A percentile compares a stretch with the other conserved stretches of the same genome.
These are phyloP conservation scores for Pythium inflatum DNA, from an alignment of 352 stramenopile species.

Conservation along the genomic window DNA sequence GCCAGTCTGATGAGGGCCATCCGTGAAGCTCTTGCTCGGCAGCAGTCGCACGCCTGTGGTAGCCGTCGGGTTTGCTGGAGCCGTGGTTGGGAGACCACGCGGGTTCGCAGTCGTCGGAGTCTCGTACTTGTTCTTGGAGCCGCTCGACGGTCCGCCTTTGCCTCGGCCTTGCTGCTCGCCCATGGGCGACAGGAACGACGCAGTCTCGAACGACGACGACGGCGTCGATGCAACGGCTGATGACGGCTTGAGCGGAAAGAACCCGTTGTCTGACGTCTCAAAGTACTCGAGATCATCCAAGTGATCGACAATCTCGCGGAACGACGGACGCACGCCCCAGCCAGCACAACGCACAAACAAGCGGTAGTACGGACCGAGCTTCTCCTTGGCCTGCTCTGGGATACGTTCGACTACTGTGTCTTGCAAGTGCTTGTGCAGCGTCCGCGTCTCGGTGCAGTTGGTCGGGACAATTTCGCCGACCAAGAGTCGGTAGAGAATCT, in stretches of 20 bases:
- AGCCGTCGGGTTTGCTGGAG: not conserved
- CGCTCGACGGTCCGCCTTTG: slow-evolving; percentile 41
- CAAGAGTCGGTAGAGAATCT: slow-evolving; percentile 80
- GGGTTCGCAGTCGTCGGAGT: slow-evolving; percentile 44
- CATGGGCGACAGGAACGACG: slow-evolving; percentile 63
- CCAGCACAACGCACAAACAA: slow-evolving; percentile 77
- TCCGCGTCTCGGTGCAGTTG: slow-evolving; percentile 71
- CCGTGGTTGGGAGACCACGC: slow-evolving; percentile 28
- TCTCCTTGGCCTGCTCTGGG: slow-evolving; percentile 53
- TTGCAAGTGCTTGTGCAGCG: slow-evolving; percentile 74
- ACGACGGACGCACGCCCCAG: slow-evolving; percentile 80
- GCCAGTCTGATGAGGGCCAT: slow-evolving; percentile 22
- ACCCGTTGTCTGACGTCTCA: slow-evolving; percentile 70
- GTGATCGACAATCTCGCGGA: slow-evolving; percentile 81
- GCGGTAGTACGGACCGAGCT: slow-evolving; percentile 66
- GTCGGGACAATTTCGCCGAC: slow-evolving; percentile 82
- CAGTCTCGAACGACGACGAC: slow-evolving; percentile 1
- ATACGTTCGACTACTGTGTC: slow-evolving; percentile 74
- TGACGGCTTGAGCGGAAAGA: slow-evolving; percentile 75
- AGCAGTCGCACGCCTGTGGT: slow-evolving; percentile 42
- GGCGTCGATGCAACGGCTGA: slow-evolving; percentile 18
- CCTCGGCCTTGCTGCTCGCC: slow-evolving; percentile 32
- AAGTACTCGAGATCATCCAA: slow-evolving; percentile 82
- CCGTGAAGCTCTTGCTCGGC: slow-evolving; percentile 50
- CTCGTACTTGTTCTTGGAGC: slow-evolving; percentile 64